Conservation (phyloP, 495 filamentous ascomycete genomes). For the Patellaria atrata region DNA sequence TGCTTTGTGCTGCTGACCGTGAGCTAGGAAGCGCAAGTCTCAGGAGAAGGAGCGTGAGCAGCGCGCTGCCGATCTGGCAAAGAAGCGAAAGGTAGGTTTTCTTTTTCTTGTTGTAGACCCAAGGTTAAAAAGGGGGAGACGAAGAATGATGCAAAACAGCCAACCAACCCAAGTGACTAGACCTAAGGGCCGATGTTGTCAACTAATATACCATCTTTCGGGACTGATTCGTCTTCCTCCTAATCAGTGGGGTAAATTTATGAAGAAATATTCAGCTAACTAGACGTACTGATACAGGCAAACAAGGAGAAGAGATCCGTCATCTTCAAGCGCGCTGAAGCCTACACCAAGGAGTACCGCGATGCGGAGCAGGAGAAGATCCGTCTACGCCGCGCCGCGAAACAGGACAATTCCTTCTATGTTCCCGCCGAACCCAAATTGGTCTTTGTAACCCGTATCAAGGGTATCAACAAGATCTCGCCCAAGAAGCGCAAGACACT, state of each 20-base stretch:
- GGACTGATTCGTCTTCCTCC: constrained; percentile 56
- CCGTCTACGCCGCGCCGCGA: constrained; percentile 73
- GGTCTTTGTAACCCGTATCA: constrained; percentile 98
- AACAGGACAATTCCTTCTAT: constrained; percentile 86
- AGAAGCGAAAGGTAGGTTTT: constrained; percentile 76
- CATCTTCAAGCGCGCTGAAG: constrained; percentile 99
- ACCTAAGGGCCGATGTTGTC: constrained; percentile 83
- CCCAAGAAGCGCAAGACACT: constrained; percentile 99
- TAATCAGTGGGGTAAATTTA: constrained; percentile 11
- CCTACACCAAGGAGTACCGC: constrained; percentile 98
- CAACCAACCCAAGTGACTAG: constrained; percentile 74
- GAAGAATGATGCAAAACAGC: constrained; percentile 72
- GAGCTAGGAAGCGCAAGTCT: constrained; percentile 95
- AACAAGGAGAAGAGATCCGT: constrained; percentile 93
- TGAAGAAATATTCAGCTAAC: constrained; percentile 18
- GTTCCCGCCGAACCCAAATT: constrained; percentile 89
- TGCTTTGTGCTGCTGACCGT: constrained; percentile 60
- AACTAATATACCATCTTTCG: constrained; percentile 99
- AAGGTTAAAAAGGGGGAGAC: no score
- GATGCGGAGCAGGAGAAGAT: constrained; percentile 97
- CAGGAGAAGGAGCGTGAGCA: constrained; percentile 96
- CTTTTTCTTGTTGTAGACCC: no score
- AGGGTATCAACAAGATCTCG: constrained; percentile 99
- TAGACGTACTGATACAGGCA: constrained; percentile 42
- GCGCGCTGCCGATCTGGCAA: constrained; percentile 58